Evolutionary conservation across 495 filamentous ascomycete species (phyloP), one percentile per base, ranked within the genome.

Genomic region (Hypoxylon fuscum): DNA sequence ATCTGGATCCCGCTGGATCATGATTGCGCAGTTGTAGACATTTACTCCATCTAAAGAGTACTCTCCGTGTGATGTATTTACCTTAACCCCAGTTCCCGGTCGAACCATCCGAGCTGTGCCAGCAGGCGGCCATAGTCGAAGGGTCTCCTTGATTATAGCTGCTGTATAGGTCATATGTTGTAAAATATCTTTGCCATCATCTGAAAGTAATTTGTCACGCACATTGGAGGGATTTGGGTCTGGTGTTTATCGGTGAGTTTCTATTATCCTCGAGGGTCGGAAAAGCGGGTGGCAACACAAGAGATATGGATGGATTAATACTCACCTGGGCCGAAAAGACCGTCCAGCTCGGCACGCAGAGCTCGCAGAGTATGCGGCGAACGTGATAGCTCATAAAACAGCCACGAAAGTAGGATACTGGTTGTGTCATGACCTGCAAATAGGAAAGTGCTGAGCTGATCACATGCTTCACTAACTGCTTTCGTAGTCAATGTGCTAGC

Each of bases 1-100:
- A 12, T 74, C 62, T 4, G 80, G 77, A 62, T 90, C 87, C 0
- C 77, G 77, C 15, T 90, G 87, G 50, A 88, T 76, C 41, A 81
- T 77, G 17, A 66, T 62, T 0, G 83, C 62, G 37, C 87, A 66
- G 18, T 77, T 64, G 56, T 87, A 83, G 29, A 91, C 72, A 0
- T 79, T 68, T 51, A 84, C 74, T 12, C 79, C 81, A 40, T 83
- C 76, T 0, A 90, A 76, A 15, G 79, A 63, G 62, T 74, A 72
- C 66, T 73, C 72, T 42, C 63, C 73, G 41, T 62, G 70, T 66
- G 72, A 68, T 66, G 58, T 38, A 14, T 58, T 54, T 48, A 69
- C 37, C 64, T 59, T 69, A 65, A 60, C 59, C 49, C 51, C 64
- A 51, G 56, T 59, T 44, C 71, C 77, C 0, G 71, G 72, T 6